Base-by-base conservation (phyloP, 495 filamentous ascomycete species). In the Penicillium cosmopolitanum region DNA sequence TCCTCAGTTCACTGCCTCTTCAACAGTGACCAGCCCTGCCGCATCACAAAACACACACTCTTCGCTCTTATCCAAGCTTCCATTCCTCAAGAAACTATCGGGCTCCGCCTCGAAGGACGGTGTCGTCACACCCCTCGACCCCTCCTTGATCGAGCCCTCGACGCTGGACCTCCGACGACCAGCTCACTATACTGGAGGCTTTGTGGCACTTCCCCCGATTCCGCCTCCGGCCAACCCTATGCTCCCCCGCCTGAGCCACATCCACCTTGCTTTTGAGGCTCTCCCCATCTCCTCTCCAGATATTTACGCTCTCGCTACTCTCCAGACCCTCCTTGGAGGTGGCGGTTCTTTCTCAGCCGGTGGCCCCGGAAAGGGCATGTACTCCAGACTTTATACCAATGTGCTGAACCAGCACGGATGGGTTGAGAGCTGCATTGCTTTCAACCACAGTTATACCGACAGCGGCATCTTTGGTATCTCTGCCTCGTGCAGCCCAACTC, bases 311-410 rank as follows among this genome's bases (percentile, higher is more conserved):
- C 85, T 97, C 25, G 95, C 95, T 23, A 96, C 93, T n/a, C 81
- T 99, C 0, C 96, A 97, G 72, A 97, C 92, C 4, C 88, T 99
- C 34, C 89, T 99, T 23, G 95, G 95, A 44, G 95, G 95, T 7
- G 95, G 95, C 54, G 96, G 96, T 15, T 96, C 92, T 55, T 99
- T 99, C 79, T 93, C 89, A n/a, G 95, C 95, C 42, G 95, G 95
- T 62, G 95, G 95, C 3, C 95, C 95, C 18, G 95, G 95, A 50
- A 99, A 99, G 79, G 95, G 95, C 59, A 98, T 98, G 95, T 98
- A 97, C 78, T 94, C 90, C 16, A 89, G 96, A 6, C 84, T 98
- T 31, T 98, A 96, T 80, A 98, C 92, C 57, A 96, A 97, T 73
- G 93, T 97, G 10, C 85, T 98, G 50, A 98, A 98, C 79, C 95